These are phyloP conservation scores for Musa acuminata DNA, from an alignment of 176 grass and related monocot genomes.

Conservation along the genomic window DNA sequence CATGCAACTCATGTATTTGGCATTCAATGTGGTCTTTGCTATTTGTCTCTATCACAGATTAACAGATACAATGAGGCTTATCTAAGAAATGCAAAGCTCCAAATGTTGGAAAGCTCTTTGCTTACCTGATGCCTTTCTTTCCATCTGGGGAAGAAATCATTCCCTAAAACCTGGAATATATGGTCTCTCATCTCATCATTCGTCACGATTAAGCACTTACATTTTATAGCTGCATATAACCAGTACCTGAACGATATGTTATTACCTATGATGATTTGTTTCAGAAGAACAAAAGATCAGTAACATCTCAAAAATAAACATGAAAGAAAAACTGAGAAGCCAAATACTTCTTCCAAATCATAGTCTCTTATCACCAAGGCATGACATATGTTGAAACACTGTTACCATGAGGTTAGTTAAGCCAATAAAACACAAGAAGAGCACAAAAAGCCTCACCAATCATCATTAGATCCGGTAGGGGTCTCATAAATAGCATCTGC, in stretches of 20 bases:
- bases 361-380: too few species aligned
- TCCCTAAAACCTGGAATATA: slow-evolving; percentile 53
- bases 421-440: slow-evolving; percentile 18
- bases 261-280: slow-evolving; percentile 28
- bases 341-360: background rate
- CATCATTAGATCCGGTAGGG: slow-evolving; percentile 68
- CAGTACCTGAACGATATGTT: slow-evolving; percentile 62
- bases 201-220: slow-evolving; percentile 61
- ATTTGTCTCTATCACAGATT: background rate
- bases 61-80: background rate
- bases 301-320: slow-evolving; percentile 1
- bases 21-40: background rate
- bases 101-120: slow-evolving; percentile 2
- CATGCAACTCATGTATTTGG: too few species aligned
- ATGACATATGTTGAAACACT: background rate
- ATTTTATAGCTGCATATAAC: slow-evolving; percentile 75
- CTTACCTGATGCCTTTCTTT: slow-evolving; percentile 79
- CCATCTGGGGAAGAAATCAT: slow-evolving; percentile 60
- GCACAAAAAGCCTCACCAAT: slow-evolving; percentile 39
- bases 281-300: slow-evolving; percentile 19
- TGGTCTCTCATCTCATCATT: slow-evolving; percentile 92
- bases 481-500: slow-evolving; percentile 57
- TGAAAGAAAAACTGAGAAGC: background rate
- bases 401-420: background rate
- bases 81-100: slow-evolving; percentile 11